Evolutionary conservation across 2,329 filamentous ascomycete species (phyloP).

Genomic region (Shiraia bambusicola): DNA sequence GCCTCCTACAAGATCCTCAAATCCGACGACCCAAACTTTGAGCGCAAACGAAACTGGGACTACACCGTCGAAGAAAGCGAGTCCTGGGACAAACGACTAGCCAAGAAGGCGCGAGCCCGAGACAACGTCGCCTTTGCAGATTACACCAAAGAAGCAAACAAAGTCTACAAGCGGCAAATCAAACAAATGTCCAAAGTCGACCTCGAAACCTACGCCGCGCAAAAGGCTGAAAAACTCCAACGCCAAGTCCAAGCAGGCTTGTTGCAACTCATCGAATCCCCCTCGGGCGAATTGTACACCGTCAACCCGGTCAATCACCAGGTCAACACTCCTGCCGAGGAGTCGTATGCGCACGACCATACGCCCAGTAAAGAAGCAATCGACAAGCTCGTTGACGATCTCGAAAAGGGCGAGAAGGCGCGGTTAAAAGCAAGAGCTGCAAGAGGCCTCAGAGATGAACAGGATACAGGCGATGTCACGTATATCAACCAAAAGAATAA

Average conservation of each 20-base stretch:
- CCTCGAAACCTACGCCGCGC: conserved; percentile 79
- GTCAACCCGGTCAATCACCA: conserved; percentile 88
- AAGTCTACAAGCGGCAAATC: conserved; percentile 91
- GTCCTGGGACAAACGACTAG: conserved; percentile 86
- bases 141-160: conserved; percentile 82
- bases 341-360: conserved; percentile 77
- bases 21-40: conserved; percentile 90
- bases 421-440: conserved; percentile 84
- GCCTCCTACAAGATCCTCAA: conserved; percentile 92
- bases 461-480: conserved; percentile 84
- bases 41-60: conserved; percentile 97
- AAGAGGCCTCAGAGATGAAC: conserved; percentile 67
- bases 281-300: conserved; percentile 82
- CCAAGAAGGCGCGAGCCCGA: conserved; percentile 77
- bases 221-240: conserved; percentile 83
- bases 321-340: conserved; percentile 88
- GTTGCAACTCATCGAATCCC: conserved; percentile 92
- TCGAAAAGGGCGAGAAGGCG: conserved; percentile 84
- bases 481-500: conserved; percentile 99
- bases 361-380: conserved; percentile 85
- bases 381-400: conserved; percentile 81
- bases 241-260: conserved; percentile 80
- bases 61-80: conserved; percentile 96
- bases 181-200: conserved; percentile 70
- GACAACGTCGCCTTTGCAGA: conserved; percentile 90